Evolutionary conservation across 2,329 filamentous ascomycete species (phyloP).

Genomic region (Ampelomyces quisqualis): DNA sequence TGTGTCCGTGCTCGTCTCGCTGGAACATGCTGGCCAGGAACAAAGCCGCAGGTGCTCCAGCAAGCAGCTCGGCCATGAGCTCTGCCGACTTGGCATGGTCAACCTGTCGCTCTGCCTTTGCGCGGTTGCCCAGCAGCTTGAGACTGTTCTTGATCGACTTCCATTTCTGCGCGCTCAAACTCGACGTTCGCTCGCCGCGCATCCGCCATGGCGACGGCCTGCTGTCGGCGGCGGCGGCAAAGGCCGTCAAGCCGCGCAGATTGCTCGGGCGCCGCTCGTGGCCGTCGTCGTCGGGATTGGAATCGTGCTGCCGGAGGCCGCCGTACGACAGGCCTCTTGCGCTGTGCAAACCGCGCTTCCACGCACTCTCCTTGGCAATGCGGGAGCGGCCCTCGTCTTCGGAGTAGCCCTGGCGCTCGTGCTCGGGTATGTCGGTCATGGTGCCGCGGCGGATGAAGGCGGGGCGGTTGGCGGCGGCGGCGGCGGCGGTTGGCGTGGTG

Average conservation of each 20-base stretch:
- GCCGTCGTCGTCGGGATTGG: conserved; percentile 33
- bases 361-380: conserved; percentile 49
- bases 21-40: conserved; percentile 98
- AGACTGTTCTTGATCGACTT: conserved; percentile 87
- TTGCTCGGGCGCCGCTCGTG: conserved; percentile 47
- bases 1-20: conserved; percentile 92
- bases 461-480: conserved; percentile 24
- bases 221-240: conserved; percentile 43
- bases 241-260: conserved; percentile 51
- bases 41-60: conserved; percentile 86
- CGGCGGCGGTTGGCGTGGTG: conserved; percentile 29
- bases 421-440: conserved; percentile 51
- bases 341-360: conserved; percentile 50
- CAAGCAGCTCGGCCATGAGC: conserved; percentile 89
- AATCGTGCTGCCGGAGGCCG: conserved; percentile 39
- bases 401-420: conserved; percentile 50
- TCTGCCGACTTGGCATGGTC: conserved; percentile 96
- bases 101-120: conserved; percentile 79
- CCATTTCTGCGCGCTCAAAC: conserved; percentile 74
- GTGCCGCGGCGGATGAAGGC: conserved; percentile 58
- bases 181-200: conserved; percentile 50
- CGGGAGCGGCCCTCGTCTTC: conserved; percentile 55
- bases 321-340: conserved; percentile 52
- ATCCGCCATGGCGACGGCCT: conserved; percentile 48
- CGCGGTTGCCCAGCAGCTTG: conserved; percentile 72